A percentile compares a stretch with the other conserved stretches of the same genome.
Conservation (phyloP, 257 asterid genomes). For the Salvia rosmarinus region DNA sequence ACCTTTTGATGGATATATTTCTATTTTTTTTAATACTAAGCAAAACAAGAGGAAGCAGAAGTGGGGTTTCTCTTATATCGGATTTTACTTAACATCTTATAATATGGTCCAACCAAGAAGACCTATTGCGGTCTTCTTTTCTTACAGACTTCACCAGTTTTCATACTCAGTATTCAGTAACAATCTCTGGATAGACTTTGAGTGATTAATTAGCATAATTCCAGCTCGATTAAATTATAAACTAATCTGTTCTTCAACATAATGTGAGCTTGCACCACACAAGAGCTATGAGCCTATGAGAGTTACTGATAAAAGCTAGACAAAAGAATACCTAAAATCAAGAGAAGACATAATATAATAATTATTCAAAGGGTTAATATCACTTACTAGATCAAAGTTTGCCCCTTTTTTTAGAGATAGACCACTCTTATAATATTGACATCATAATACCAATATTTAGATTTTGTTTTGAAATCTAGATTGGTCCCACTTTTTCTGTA, state of each 20-base stretch:
- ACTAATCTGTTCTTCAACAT: neutral
- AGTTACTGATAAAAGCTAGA: too few relatives aligned
- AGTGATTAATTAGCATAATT: conserved; percentile 1
- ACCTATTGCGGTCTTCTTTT: neutral
- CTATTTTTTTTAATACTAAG: neutral
- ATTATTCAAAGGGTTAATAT: neutral
- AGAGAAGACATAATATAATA: neutral
- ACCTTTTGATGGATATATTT: conserved; percentile 10
- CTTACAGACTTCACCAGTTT: neutral
- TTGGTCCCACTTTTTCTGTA: too few relatives aligned
- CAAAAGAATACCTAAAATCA: too few relatives aligned
- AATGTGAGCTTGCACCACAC: neutral
- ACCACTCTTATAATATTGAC: too few relatives aligned
- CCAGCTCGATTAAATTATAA: conserved; percentile 9
- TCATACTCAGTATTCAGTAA: neutral
- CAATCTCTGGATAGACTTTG: neutral
- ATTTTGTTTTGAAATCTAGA: too few relatives aligned
- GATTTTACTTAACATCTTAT: neutral
- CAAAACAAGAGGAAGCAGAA: neutral
- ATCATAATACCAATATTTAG: too few relatives aligned
- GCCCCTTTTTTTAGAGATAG: too few relatives aligned
- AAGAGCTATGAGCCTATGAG: neutral
- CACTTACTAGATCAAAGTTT: too few relatives aligned
- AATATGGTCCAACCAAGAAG: neutral
- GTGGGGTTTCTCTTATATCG: neutral